phyloP scores from a whole-genome alignment of 805 yeast genomes.

The Yamadazyma ubonensis region DNA sequence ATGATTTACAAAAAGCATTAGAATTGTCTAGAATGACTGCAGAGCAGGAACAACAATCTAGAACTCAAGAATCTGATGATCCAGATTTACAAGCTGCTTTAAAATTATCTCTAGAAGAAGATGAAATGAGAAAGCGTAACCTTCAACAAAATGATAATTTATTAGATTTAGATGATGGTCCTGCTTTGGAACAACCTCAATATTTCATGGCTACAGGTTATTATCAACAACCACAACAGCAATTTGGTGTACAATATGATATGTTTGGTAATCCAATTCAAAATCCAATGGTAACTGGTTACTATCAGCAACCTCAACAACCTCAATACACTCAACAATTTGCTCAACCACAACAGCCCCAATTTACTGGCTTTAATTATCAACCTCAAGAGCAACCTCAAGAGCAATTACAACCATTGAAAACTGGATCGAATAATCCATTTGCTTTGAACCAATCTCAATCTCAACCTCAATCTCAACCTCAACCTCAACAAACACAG shows the following conservation, averaged over 20 bases:
- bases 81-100: constrained; percentile 69
- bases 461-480: constrained; percentile 22
- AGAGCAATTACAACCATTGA: constrained; percentile 49
- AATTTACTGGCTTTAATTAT: constrained; percentile 30
- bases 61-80: constrained; percentile 47
- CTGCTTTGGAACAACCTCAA: constrained; percentile 17
- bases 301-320: constrained; percentile 41
- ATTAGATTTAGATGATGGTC: constrained; percentile 51
- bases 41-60: constrained; percentile 66
- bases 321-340: constrained; percentile 28
- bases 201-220: constrained; percentile 49
- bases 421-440: constrained; percentile 78
- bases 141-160: constrained; percentile 46
- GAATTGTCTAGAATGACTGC: constrained; percentile 81
- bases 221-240: constrained; percentile 29
- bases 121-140: constrained; percentile 56
- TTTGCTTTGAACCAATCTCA: constrained; percentile 49
- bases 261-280: constrained; percentile 69
- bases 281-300: constrained; percentile 53
- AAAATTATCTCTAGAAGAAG: constrained; percentile 73
- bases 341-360: constrained; percentile 28
- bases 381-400: constrained; percentile 30
- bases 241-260: constrained; percentile 49
- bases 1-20: constrained; percentile 74
- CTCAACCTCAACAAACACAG: constrained; percentile 18